Evolutionary conservation across 345 rosid genomes (phyloP).

Genomic region (Firmiana major): DNA sequence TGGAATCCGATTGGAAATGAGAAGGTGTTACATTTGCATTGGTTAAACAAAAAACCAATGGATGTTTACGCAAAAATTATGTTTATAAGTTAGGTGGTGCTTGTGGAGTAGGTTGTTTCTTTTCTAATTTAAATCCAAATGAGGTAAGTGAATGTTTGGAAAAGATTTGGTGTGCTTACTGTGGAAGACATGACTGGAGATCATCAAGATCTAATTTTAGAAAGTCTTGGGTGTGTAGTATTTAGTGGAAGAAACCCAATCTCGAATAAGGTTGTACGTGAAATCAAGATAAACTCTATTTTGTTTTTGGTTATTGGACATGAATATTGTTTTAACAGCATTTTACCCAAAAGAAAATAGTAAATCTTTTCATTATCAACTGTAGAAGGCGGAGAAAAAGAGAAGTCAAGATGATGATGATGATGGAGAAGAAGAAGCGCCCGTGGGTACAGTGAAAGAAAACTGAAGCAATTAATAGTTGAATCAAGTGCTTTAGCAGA

Average conservation of each 20-base stretch:
- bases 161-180: conserved; percentile 23
- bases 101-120: conserved; percentile 21
- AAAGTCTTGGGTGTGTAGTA: conserved; percentile 25
- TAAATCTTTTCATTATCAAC: background rate
- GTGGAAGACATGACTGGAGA: conserved; percentile 47
- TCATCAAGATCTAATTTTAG: conserved; percentile 45
- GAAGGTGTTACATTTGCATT: background rate
- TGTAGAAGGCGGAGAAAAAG: background rate
- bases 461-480: conserved; percentile 21
- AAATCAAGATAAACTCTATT: conserved; percentile 30
- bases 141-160: conserved; percentile 49
- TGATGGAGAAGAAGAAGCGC: conserved; percentile 8
- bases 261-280: conserved; percentile 19
- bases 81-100: conserved; percentile 10
- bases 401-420: conserved; percentile 6
- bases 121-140: conserved; percentile 40
- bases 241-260: conserved; percentile 19
- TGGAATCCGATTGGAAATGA: background rate
- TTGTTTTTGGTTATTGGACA: background rate
- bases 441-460: conserved; percentile 10
- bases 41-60: conserved; percentile 11
- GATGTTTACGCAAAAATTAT: conserved; percentile 14
- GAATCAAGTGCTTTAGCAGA: conserved; percentile 19
- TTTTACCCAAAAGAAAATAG: background rate
- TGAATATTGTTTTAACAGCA: background rate